Percentiles rank a stretch among this genome's conserved stretches.
These are phyloP conservation scores for Talaromyces pinophilus DNA, from an alignment of 2,329 filamentous ascomycete species.

Conservation along the genomic window DNA sequence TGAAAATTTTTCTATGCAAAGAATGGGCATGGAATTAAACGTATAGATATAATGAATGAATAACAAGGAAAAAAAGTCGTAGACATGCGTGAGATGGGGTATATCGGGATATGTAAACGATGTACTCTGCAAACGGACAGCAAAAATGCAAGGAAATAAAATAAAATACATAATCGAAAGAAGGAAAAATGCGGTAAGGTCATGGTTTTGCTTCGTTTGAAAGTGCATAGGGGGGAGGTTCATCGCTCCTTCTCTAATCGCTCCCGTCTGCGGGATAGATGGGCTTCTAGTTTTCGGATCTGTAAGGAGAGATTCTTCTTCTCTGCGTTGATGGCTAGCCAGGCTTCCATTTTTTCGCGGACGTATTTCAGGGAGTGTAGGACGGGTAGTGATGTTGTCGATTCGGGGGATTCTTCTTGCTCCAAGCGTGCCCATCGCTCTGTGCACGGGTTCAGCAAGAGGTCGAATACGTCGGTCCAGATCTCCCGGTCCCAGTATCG, in stretches of 20 bases:
- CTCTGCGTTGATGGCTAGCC: slow-evolving; percentile 80
- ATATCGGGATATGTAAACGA: slow-evolving; percentile 1
- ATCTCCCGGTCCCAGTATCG: slow-evolving; percentile 95
- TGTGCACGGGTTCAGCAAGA: slow-evolving; percentile 74
- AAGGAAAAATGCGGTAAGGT: neutral
- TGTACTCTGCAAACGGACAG: neutral
- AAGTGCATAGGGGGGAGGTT: neutral
- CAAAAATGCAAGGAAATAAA: slow-evolving; percentile 1
- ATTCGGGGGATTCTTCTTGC: slow-evolving; percentile 33
- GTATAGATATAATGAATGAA: neutral
- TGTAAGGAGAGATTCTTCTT: slow-evolving; percentile 65
- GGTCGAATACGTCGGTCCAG: slow-evolving; percentile 79
- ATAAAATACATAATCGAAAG: neutral
- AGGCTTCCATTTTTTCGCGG: slow-evolving; percentile 78
- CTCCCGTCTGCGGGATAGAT: slow-evolving; percentile 60
- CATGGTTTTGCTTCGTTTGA: neutral
- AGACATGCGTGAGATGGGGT: slow-evolving; percentile 18
- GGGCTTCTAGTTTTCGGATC: slow-evolving; percentile 65
- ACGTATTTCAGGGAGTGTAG: slow-evolving; percentile 67
- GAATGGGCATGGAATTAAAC: neutral
- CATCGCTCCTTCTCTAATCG: slow-evolving; percentile 33
- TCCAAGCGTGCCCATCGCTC: slow-evolving; percentile 65
- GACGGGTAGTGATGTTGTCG: slow-evolving; percentile 66
- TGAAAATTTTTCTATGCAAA: no score
- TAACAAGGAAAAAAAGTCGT: slow-evolving; percentile 12